Evolutionary conservation across 768 basidiomycete genomes (phyloP).

Genomic region (Mycena haematopus): DNA sequence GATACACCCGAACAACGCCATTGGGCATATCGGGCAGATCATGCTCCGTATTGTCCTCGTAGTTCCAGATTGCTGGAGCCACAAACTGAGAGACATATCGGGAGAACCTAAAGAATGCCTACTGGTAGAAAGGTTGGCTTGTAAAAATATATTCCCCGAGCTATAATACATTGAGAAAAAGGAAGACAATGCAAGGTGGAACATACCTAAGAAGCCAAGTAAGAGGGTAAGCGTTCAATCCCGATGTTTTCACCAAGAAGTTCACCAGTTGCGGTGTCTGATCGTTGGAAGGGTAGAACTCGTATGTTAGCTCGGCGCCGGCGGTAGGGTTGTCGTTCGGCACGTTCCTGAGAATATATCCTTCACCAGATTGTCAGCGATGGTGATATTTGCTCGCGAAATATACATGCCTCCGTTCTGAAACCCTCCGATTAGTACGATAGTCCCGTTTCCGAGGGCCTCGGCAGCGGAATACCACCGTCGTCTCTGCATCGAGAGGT

Average conservation of each 20-base stretch:
- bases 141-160: constrained; percentile 80
- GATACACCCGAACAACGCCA: constrained; percentile 59
- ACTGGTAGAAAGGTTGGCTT: constrained; percentile 83
- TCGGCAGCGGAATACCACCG: constrained; percentile 86
- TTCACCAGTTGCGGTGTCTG: constrained; percentile 57
- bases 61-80: constrained; percentile 55
- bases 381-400: neutral
- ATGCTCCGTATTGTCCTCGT: constrained; percentile 60
- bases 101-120: constrained; percentile 34
- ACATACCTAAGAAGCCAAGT: constrained; percentile 62
- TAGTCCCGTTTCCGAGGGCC: constrained; percentile 73
- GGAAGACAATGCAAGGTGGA: neutral
- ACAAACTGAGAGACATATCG: constrained; percentile 23
- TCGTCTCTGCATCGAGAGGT: constrained; percentile 65
- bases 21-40: constrained; percentile 76
- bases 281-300: constrained; percentile 79
- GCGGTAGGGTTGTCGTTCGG: constrained; percentile 71
- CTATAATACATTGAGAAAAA: constrained; percentile 29
- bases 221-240: constrained; percentile 79
- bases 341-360: constrained; percentile 75
- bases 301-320: constrained; percentile 81
- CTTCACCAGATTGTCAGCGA: neutral
- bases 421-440: constrained; percentile 85
- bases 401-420: constrained; percentile 54
- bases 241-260: constrained; percentile 75